Base-by-base conservation (phyloP, 1,139 yeast species). In the Protomyces inundatus region DNA sequence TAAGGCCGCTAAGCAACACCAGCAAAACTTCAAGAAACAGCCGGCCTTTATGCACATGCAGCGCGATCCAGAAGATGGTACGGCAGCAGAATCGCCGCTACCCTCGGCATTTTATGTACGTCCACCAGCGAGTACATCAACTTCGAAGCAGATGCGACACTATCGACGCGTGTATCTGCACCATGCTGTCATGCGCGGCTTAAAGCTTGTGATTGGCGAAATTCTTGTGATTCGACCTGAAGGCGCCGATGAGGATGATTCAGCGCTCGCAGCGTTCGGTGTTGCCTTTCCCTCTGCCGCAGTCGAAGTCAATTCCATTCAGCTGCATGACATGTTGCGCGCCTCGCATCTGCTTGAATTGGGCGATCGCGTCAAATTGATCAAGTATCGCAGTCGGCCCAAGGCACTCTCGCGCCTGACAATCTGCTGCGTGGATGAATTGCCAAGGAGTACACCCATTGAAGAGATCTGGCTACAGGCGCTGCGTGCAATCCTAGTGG, bases 291-390 rank as follows among this genome's bases (percentile, higher is more conserved):
- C 64, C 12, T 37, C 58, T n/a, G 42, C 45, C 30, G 32, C 46
- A 3, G 39, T 54, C 6, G 64, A 60, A 6, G 6, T 48, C 36
- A 60, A 54, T 32, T 40, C 30, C 30, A 54, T 60, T 10, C 58
- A 60, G 42, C 33, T 60, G 33, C 58, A 45, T 46, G 64, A 56
- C 16, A 54, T 60, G 58, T 37, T 60, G 50, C 53, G 64, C 6
- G 53, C 55, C 39, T 60, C 58, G 16, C 58, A 54, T 34, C 58
- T 54, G 32, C 46, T 54, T 6, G 45, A 54, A n/a, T 52, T 45
- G 37, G 65, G 62, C 54, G 54, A 72, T 23, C 63, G 57, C 9
- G 63, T 64, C 33, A 54, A 63, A 6, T 32, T 64, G 9, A 37
- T 61, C 10, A 63, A 64, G 35, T 46, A 40, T 39, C 40, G 37